Conservation (phyloP, 2,329 filamentous ascomycete species). For the Aspergillus sojae region DNA sequence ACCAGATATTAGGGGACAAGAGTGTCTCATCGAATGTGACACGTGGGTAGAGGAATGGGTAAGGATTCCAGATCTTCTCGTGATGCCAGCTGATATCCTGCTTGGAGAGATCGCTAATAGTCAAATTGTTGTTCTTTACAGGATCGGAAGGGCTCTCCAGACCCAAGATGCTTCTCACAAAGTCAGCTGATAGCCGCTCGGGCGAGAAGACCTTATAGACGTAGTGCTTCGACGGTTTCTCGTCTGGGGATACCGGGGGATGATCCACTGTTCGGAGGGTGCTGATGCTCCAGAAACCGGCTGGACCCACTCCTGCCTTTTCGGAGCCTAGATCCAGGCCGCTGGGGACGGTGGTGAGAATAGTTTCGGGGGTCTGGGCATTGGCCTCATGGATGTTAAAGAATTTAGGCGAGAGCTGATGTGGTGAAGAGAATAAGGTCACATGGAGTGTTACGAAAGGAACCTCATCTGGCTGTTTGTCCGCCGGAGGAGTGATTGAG, state of each 20-base stretch:
- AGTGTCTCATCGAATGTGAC: slow-evolving; percentile 83
- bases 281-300: slow-evolving; percentile 85
- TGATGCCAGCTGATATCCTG: slow-evolving; percentile 72
- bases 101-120: slow-evolving; percentile 39
- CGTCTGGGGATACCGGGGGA: slow-evolving; percentile 41
- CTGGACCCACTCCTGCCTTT: slow-evolving; percentile 65
- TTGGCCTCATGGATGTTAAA: slow-evolving; percentile 64
- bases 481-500: slow-evolving; percentile 46
- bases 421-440: slow-evolving; percentile 81
- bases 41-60: slow-evolving; percentile 81
- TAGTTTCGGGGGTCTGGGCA: slow-evolving; percentile 64
- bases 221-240: slow-evolving; percentile 47
- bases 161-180: slow-evolving; percentile 54
- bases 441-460: slow-evolving; percentile 87
- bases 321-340: slow-evolving; percentile 45
- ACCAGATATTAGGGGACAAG: slow-evolving; percentile 58
- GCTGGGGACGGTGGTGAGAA: slow-evolving; percentile 78
- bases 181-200: slow-evolving; percentile 47
- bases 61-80: slow-evolving; percentile 77
- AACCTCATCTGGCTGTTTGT: slow-evolving; percentile 69
- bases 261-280: slow-evolving; percentile 68
- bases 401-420: slow-evolving; percentile 68
- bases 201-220: slow-evolving; percentile 71
- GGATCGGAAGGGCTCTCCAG: slow-evolving; percentile 31
- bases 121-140: slow-evolving; percentile 20